Percentiles rank a stretch among this genome's conserved stretches.
phyloP scores from a whole-genome alignment of 345 rosid species.

The Arabidopsis suecica region DNA sequence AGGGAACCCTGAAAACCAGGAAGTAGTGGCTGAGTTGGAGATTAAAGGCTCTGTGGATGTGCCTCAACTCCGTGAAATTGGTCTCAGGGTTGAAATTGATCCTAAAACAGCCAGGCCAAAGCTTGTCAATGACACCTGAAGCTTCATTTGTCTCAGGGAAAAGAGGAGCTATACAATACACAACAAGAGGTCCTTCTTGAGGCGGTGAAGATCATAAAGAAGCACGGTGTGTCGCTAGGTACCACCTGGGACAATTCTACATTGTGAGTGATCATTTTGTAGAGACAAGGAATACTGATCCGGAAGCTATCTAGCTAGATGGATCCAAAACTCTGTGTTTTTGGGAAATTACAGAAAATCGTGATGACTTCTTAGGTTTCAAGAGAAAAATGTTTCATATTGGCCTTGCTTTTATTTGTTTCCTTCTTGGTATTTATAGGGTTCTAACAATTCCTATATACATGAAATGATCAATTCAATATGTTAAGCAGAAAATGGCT shows the following conservation, averaged over 20 bases:
- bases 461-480: constrained; percentile 12
- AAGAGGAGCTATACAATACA: constrained; percentile 66
- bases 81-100: constrained; percentile 78
- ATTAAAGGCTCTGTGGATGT: constrained; percentile 70
- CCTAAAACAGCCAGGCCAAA: constrained; percentile 57
- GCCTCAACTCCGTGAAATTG: constrained; percentile 71
- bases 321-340: not conserved
- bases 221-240: constrained; percentile 76
- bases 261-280: constrained; percentile 25
- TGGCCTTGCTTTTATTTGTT: not conserved
- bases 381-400: not conserved
- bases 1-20: constrained; percentile 74
- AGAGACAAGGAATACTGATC: constrained; percentile 2
- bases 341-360: not conserved
- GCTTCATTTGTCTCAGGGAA: constrained; percentile 53
- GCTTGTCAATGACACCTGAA: constrained; percentile 69
- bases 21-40: constrained; percentile 68
- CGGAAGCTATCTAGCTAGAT: not conserved
- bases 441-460: not conserved
- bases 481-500: not conserved
- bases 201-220: constrained; percentile 66
- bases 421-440: not conserved
- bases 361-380: not conserved
- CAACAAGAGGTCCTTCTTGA: constrained; percentile 80
- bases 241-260: constrained; percentile 44